These are phyloP conservation scores for Silybum marianum DNA, from an alignment of 129 eudicot genomes.

Conservation along the genomic window DNA sequence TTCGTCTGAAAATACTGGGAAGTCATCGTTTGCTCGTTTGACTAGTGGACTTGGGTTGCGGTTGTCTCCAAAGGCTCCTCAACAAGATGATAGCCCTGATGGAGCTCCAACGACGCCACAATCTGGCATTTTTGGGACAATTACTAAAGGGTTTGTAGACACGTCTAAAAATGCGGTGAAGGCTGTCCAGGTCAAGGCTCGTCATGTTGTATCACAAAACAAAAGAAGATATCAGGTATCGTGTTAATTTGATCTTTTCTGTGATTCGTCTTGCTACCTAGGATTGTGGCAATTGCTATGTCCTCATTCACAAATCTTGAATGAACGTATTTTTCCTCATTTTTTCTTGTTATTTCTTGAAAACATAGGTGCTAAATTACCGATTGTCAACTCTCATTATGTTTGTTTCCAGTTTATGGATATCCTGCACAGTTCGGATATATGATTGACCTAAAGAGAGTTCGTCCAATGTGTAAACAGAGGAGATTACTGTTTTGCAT, in stretches of 20 bases:
- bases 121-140: conserved; percentile 71
- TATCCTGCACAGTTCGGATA: not conserved
- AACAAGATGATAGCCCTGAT: conserved; percentile 56
- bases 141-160: conserved; percentile 90
- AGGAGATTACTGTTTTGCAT: not conserved
- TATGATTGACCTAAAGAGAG: not conserved
- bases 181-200: conserved; percentile 95
- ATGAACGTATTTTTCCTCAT: conserved; percentile 10
- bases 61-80: conserved; percentile 68
- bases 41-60: conserved; percentile 71
- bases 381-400: not conserved
- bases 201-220: conserved; percentile 94
- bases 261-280: not conserved
- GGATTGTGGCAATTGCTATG: not conserved
- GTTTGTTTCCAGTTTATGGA: not conserved
- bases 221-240: conserved; percentile 92
- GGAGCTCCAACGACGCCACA: conserved; percentile 57
- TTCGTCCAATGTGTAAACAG: not conserved
- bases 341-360: not conserved
- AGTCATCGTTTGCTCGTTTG: conserved; percentile 71
- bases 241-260: conserved; percentile 3
- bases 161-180: conserved; percentile 91
- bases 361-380: not conserved
- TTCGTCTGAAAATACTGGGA: conserved; percentile 52
- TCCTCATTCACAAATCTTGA: conserved; percentile 5